These are phyloP conservation scores for Solanum medicagineum DNA, from an alignment of 257 asterid species.

Conservation along the genomic window DNA sequence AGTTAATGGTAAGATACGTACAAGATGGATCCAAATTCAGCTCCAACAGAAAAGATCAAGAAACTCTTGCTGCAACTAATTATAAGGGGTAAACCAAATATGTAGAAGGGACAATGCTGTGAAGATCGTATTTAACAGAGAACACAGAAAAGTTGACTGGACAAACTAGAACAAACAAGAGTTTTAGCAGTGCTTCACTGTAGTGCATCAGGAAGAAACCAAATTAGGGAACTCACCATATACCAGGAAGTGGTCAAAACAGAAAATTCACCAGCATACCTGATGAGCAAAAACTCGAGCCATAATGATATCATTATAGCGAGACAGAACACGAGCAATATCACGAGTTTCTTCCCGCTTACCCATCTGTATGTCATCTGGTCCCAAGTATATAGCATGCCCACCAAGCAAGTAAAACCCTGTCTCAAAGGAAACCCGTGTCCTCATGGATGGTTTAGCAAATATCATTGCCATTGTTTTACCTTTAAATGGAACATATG, in stretches of 20 bases:
- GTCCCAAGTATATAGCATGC: slow-evolving; percentile 90
- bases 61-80: not conserved
- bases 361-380: slow-evolving; percentile 96
- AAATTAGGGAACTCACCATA: slow-evolving; percentile 25
- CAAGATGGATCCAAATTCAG: not conserved
- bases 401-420: slow-evolving; percentile 95
- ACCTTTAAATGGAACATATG: slow-evolving; percentile 87
- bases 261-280: slow-evolving; percentile 65
- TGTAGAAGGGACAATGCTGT: not conserved
- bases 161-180: not conserved
- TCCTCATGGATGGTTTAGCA: slow-evolving; percentile 98
- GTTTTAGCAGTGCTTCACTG: not conserved
- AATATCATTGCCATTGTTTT: slow-evolving; percentile 98
- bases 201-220: not conserved
- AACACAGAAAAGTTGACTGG: not conserved
- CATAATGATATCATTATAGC: slow-evolving; percentile 96
- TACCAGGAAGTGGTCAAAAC: not conserved
- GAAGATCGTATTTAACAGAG: not conserved
- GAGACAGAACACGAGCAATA: slow-evolving; percentile 87
- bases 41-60: not conserved
- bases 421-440: slow-evolving; percentile 94
- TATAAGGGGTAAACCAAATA: not conserved
- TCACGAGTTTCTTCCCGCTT: slow-evolving; percentile 98
- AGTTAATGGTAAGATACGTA: not conserved
- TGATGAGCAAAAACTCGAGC: slow-evolving; percentile 97